Evolutionary conservation across 805 yeast species (phyloP).

Genomic region (Wickerhamiella sorbophila): DNA sequence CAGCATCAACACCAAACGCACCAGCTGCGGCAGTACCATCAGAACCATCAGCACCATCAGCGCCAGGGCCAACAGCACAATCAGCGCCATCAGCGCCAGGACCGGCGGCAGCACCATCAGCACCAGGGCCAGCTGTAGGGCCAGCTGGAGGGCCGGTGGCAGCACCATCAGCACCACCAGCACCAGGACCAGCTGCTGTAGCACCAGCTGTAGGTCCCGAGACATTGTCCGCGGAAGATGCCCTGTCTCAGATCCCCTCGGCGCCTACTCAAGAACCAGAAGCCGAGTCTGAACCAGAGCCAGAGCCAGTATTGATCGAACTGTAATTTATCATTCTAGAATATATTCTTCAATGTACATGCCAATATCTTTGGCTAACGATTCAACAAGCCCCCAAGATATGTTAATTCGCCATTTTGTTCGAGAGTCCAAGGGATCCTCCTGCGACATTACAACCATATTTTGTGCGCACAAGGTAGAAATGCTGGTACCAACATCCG

Average conservation of each 20-base stretch:
- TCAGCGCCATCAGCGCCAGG: slow-evolving; percentile 3
- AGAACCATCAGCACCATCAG: slow-evolving; percentile 3
- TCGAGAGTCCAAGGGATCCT: slow-evolving; percentile 48
- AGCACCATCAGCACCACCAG: neutral
- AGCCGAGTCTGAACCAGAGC: slow-evolving; percentile 4
- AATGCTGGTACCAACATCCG: slow-evolving; percentile 34
- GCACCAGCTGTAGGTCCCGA: neutral
- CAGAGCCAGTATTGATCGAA: slow-evolving; percentile 14
- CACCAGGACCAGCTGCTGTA: neutral
- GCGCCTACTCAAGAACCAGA: neutral
- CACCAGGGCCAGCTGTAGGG: neutral
- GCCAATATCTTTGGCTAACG: slow-evolving; percentile 46
- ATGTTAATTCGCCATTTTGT: slow-evolving; percentile 70
- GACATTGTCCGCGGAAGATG: neutral
- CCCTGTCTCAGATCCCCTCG: neutral
- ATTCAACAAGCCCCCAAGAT: slow-evolving; percentile 47
- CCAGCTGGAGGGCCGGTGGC: neutral
- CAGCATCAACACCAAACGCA: slow-evolving; percentile 8
- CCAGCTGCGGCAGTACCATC: slow-evolving; percentile 4
- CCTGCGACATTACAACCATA: slow-evolving; percentile 29
- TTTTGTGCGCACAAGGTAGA: slow-evolving; percentile 47
- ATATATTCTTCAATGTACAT: slow-evolving; percentile 56
- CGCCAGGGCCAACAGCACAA: slow-evolving; percentile 2
- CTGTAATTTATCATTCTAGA: slow-evolving; percentile 21
- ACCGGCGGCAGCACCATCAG: neutral